Base-by-base conservation (phyloP, 2,329 filamentous ascomycete species). In the Sporothrix schenckii region DNA sequence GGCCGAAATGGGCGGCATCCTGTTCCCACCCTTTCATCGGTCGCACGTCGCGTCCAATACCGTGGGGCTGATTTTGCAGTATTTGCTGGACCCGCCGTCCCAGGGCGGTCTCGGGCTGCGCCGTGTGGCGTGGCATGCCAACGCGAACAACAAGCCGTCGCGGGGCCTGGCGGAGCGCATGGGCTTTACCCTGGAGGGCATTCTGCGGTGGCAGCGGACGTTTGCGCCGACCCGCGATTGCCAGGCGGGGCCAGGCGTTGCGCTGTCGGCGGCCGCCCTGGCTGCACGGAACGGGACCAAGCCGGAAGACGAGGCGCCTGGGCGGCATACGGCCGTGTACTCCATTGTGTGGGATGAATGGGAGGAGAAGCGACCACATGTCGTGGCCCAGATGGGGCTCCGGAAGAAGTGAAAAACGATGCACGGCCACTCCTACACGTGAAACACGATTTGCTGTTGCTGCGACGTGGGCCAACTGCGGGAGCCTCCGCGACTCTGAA, bases 331-430 rank as follows among this genome's bases (percentile, higher is more conserved):
- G n/a, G 70, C 72, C 19, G 10, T 60, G 13, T 71, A 49, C 30
- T 68, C 72, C 2, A 58, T 72, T 19, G 72, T 71, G 13, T 72
- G 72, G 72, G 72, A 72, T 49, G 70, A 71, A 54, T 72, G 72
- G 72, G 72, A 72, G 4, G 50, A 6, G 11, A 71, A 71, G 41
- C 70, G 70, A 16, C 52, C 67, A 7, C 10, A 16, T 10, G 67
- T 71, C 4, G 2, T 67, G 16, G 67, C 50, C 7, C 41, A 65
- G 44, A 71, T 71, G 70, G 63, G 19, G n/a, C n/a, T 49, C 5
- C 60, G 60, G 60, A 49, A 61, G 60, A 49, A 61, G n/a, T 19
- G 11, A n/a, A 4, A 16, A 2, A 6, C 27, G 27, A 34, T 34
- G 6, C 4, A 34, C 6, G 34, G 6, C 34, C 34, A 34, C 6